Evolutionary conservation across 306 rosid genomes (phyloP), one percentile per base, ranked within the genome.

Genomic region (Vachellia collinsii): DNA sequence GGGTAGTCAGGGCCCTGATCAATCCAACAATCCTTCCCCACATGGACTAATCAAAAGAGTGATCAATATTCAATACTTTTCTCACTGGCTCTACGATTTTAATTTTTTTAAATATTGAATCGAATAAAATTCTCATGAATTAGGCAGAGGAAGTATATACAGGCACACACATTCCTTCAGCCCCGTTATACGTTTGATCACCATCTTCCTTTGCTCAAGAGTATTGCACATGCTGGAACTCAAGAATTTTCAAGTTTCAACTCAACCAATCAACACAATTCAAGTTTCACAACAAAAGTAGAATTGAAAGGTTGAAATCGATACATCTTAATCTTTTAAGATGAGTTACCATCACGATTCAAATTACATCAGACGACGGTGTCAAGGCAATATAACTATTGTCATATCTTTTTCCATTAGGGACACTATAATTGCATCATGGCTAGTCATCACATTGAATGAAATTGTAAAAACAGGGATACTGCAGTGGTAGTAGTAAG

Each of bases 1-100:
- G 5, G 5, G 13, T 48, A 14, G 54, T 25, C 6, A 43, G 20
- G 58, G 71, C 19, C 25, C 62, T 54, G 29, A 65, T 42, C 66
- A 78, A 36, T 72, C 76, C 71, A 72, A 51, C 10, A 73, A 65
- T 72, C 56, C 20, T 65, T 23, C 38, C 39, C 5, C 59, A 72
- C 3, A 9, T 50, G 48, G 61, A 19, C 10, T 34, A 65, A n/a
- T 77, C 62, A 46, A 56, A 72, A 14, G 43, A 51, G 19, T 44
- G 46, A 64, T 51, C 54, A 48, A 48, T 48, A 25, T 13, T 22
- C 5, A 42, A 13, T 46, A 70, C n/a, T 3, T 14, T 50, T 3
- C 42, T 14, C 64, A 34, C 23, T 7, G 48, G 19, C 36, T 79
- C 23, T 39, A 61, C 50, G 20, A 61, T 36, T 44, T 46, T 23